phyloP scores from a whole-genome alignment of 352 stramenopile genomes.

The Phytophthora foliorum region DNA sequence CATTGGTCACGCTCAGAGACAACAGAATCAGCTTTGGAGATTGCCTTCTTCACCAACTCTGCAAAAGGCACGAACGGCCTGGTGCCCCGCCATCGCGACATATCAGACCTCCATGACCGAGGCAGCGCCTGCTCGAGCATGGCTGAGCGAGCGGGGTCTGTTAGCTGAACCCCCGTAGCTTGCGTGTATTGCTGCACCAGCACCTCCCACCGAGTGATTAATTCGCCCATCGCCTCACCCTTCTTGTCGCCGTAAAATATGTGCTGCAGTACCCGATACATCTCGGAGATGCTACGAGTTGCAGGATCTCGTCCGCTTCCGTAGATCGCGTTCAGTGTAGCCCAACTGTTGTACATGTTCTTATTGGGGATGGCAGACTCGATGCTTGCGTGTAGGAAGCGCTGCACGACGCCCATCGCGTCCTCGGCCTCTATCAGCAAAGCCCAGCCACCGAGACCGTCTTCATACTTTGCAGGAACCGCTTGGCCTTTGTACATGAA shows the following conservation, averaged over 20 bases:
- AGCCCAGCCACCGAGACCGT: conserved; percentile 2
- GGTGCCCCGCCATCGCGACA: conserved; percentile 24
- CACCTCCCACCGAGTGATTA: conserved; percentile 28
- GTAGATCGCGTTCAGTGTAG: conserved; percentile 29
- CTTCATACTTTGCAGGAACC: not conserved
- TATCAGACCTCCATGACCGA: conserved; percentile 8
- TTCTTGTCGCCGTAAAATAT: conserved; percentile 33
- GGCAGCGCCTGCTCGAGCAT: conserved; percentile 29
- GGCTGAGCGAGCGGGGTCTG: conserved; percentile 28
- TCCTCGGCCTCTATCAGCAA: conserved; percentile 27
- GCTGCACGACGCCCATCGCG: conserved; percentile 29
- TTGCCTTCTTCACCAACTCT: conserved; percentile 27
- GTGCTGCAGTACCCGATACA: conserved; percentile 32
- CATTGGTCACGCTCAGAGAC: not conserved
- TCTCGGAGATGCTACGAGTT: conserved; percentile 16
- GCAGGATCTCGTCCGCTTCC: not conserved
- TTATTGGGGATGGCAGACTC: conserved; percentile 34
- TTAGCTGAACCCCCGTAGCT: conserved; percentile 24
- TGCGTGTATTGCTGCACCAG: conserved; percentile 28
- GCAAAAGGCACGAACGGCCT: conserved; percentile 31
- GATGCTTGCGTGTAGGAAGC: conserved; percentile 26
- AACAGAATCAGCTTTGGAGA: conserved; percentile 18
- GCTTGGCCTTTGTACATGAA: conserved; percentile 12
- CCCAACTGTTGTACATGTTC: conserved; percentile 43
- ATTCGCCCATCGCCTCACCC: conserved; percentile 22